Base-by-base conservation (phyloP, 2,329 filamentous ascomycete genomes). In the Daldinia sp. region DNA sequence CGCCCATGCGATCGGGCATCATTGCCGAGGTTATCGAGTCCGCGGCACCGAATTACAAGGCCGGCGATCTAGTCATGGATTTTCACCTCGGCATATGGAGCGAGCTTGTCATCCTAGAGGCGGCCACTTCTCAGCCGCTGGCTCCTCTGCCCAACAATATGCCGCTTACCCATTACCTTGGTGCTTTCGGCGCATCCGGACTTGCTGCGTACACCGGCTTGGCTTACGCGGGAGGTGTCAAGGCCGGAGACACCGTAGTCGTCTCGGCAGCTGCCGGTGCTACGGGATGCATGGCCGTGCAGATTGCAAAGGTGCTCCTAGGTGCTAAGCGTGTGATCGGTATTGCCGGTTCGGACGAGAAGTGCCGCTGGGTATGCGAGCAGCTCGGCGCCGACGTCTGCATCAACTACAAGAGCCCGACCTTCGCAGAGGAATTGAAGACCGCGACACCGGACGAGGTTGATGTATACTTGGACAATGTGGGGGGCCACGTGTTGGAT, bases 381-480 rank as follows among this genome's bases (percentile, higher is more conserved):
- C 73, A 73, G 45, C 75, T 86, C 1, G 83, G 83, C 5, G 82
- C 82, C 5, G 82, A 87, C 69, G 72, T 79, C 5, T 85, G 83
- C 68, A 66, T 87, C 58, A 84, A 87, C 75, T 87, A 87, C 73
- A 84, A 84, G 69, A 74, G 75, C 5, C 59, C 77, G 1, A 74
- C 74, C 2, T 86, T 85, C 67, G 75, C 76, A 37, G 68, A 80
- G 54, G 78, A 85, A 21, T 75, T 86, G 1, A 73, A 74, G 60
- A 76, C 77, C 8, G 82, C 77, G 3, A 84, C 82, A 0, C 77
- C 79, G 1, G 77, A 78, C n/a, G 82, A 78, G 67, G 82, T 83
- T 1, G 81, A 85, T 11, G 75, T 84, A 6, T 84, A 81, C 68
- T 82, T 80, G 57, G 82, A 84, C 69, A 83, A 83, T 62, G 80